These are phyloP conservation scores for Brettanomyces nanus DNA, from an alignment of 805 yeast genomes.

Conservation along the genomic window DNA sequence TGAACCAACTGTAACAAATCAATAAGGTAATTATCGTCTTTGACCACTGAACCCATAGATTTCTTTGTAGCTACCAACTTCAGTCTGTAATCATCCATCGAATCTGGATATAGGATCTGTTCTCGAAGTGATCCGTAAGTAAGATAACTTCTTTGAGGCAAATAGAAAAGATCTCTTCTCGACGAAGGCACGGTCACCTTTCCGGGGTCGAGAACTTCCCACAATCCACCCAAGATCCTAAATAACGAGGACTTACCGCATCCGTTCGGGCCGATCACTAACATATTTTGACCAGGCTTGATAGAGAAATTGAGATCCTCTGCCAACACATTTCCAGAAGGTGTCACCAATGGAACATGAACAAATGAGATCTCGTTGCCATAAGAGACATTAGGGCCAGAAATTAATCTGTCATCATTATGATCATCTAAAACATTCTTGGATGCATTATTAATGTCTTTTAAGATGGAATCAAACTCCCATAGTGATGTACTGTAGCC, in stretches of 20 bases:
- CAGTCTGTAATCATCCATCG: constrained; percentile 44
- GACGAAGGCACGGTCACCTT: constrained; percentile 55
- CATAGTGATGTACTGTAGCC: constrained; percentile 76
- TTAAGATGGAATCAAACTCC: constrained; percentile 58
- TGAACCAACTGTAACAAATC: constrained; percentile 50
- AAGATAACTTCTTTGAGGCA: constrained; percentile 89
- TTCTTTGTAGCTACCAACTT: constrained; percentile 26
- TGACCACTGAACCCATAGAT: constrained; percentile 14
- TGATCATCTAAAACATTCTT: background rate
- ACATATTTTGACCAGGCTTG: constrained; percentile 72
- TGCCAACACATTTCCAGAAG: constrained; percentile 69
- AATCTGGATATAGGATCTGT: constrained; percentile 83
- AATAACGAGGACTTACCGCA: constrained; percentile 92
- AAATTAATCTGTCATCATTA: constrained; percentile 17
- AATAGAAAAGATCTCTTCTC: constrained; percentile 66
- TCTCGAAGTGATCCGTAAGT: constrained; percentile 75
- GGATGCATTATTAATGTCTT: constrained; percentile 32
- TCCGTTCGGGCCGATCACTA: constrained; percentile 94
- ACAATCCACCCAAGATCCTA: constrained; percentile 83
- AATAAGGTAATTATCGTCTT: constrained; percentile 41
- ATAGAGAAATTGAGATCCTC: constrained; percentile 61
- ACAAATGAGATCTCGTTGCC: constrained; percentile 64
- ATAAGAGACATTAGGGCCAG: constrained; percentile 28
- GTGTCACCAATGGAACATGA: constrained; percentile 76
- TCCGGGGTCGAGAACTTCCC: constrained; percentile 67